A percentile compares a stretch with the other conserved stretches of the same genome.
Evolutionary conservation across 768 basidiomycete genomes (phyloP).

Genomic region (Calocybe indica): DNA sequence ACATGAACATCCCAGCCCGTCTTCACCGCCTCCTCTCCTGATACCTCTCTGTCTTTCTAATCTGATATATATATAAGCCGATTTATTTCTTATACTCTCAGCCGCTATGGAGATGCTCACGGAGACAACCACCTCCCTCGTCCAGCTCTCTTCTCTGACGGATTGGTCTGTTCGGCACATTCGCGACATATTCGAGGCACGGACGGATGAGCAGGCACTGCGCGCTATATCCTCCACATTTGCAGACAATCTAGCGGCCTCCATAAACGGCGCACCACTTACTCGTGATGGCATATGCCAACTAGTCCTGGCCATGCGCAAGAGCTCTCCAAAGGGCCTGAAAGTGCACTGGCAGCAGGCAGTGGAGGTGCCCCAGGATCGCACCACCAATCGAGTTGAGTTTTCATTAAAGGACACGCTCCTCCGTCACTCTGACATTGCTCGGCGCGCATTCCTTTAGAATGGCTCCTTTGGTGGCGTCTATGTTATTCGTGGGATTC

Average conservation of each 20-base stretch:
- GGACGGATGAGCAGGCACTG: slow-evolving; percentile 33
- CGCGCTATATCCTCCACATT: slow-evolving; percentile 42
- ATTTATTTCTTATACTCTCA: too few species aligned
- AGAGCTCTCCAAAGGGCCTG: slow-evolving; percentile 30
- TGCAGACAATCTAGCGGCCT: slow-evolving; percentile 30
- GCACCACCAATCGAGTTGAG: slow-evolving; percentile 37
- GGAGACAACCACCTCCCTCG: slow-evolving; percentile 6
- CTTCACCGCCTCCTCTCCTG: neutral
- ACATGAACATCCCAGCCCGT: neutral
- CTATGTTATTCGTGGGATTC: slow-evolving; percentile 46
- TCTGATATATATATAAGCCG: neutral
- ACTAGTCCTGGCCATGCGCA: slow-evolving; percentile 37
- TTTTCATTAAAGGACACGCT: slow-evolving; percentile 6
- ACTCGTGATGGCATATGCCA: slow-evolving; percentile 31
- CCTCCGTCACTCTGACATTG: neutral
- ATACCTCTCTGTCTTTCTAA: neutral
- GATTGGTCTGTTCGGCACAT: slow-evolving; percentile 49
- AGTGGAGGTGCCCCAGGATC: slow-evolving; percentile 37
- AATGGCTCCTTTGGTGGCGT: slow-evolving; percentile 43
- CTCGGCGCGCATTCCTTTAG: slow-evolving; percentile 21
- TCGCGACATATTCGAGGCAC: slow-evolving; percentile 42
- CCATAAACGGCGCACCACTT: slow-evolving; percentile 38
- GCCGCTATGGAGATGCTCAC: neutral
- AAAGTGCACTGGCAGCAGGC: slow-evolving; percentile 44
- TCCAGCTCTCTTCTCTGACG: slow-evolving; percentile 33